A percentile compares a stretch with the other conserved stretches of the same genome.
phyloP scores from a whole-genome alignment of 768 basidiomycete species.

The Paxillus rubicundulus region DNA sequence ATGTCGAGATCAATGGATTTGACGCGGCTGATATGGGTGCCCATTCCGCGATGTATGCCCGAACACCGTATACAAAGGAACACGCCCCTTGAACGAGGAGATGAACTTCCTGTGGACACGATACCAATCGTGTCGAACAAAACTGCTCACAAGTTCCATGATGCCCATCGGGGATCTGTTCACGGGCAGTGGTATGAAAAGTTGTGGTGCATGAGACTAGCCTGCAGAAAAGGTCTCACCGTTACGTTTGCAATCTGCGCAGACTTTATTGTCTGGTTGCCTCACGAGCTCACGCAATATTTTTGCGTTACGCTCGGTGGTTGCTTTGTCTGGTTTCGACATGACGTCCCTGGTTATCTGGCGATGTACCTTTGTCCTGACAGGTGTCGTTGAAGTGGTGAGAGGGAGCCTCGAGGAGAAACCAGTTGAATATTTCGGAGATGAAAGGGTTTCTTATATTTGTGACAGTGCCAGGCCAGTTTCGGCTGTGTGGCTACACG shows the following conservation, averaged over 20 bases:
- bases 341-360: constrained; percentile 25
- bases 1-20: constrained; percentile 97
- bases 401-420: constrained; percentile 1
- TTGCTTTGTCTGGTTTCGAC: constrained; percentile 75
- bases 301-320: constrained; percentile 73
- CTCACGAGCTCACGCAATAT: constrained; percentile 87
- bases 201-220: background rate
- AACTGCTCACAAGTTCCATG: constrained; percentile 84
- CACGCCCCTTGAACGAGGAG: constrained; percentile 58
- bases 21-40: constrained; percentile 96
- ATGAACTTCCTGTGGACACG: background rate
- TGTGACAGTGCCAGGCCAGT: constrained; percentile 3
- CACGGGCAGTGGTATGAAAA: background rate
- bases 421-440: constrained; percentile 1
- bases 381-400: background rate
- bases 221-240: constrained; percentile 43
- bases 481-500: background rate
- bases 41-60: constrained; percentile 96
- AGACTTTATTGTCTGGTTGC: constrained; percentile 86
- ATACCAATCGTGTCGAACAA: background rate
- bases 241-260: constrained; percentile 96
- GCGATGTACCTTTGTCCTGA: background rate
- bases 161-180: constrained; percentile 95
- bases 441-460: background rate
- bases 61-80: constrained; percentile 97